Evolutionary conservation across 805 yeast genomes (phyloP), one percentile per base, ranked within the genome.

Genomic region (Pichia cabralensis): DNA sequence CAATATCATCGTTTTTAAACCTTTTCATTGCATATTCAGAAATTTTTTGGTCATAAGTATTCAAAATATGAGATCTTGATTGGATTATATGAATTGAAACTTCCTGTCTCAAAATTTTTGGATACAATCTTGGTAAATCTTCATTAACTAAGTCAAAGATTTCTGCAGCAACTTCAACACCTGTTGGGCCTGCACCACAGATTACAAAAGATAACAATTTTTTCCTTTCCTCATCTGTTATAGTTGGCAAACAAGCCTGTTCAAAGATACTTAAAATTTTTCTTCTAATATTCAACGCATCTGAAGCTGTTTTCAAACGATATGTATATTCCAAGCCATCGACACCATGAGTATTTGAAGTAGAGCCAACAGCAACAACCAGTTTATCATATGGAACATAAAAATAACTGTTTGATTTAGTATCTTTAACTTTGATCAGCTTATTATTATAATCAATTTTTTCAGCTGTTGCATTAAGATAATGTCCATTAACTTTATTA

Each of bases 111-210:
- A 83, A 75, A 45, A 88, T 72, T 50, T 70, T 79, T 30, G 96
- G 96, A 64, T 83, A 80, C 85, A 94, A 81, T 60, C 78, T 80
- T 50, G 67, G 65, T 61, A 88, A 68, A 61, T 88, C 96, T 59
- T 88, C 94, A 59, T 84, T 89, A 43, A 86, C 78, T 61, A 82
- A 85, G 61, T 88, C 97, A 63, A 81, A 94, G 49, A 88, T 65
- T 62, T 89, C 96, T 51, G 95, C 96, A 46, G 96, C 96, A 50
- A 85, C 80, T 64, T 88, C 96, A 42, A 88, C 96, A 64, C 97
- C 97, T 31, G 97, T 89, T 56, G 96, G 96, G 41, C 96, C 96
- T 60, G 95, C 97, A 50, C 96, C 97, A 46, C 92, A 94, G 42
- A 88, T 94, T 43, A 89, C 89, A 49, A 86, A 78, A 40, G 81